Base-by-base conservation (phyloP, 352 stramenopile species). In the Hyaloperonospora brassicae region DNA sequence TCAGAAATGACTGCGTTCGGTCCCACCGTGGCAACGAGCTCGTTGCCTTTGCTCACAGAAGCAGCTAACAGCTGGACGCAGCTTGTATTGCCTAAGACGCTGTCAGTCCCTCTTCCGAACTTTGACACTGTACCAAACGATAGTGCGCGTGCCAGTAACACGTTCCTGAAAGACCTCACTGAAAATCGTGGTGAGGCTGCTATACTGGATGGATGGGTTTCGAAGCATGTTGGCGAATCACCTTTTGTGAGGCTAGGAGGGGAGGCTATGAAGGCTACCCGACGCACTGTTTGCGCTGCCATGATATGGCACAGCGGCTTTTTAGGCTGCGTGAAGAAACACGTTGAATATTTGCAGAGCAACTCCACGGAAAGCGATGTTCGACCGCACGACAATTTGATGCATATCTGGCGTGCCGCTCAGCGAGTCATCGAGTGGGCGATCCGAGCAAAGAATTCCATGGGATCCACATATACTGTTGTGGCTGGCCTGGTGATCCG, bases 261-360 rank as follows among this genome's bases (percentile, higher is more conserved):
- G 7, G 79, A 91, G 45, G 70, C 84, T 7, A 95, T 95, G 84
- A 93, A 93, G 47, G 70, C 84, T n/a, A 86, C 86, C 41, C 77
- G 85, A 30, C 68, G 85, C 48, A 91, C 80, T 0, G 78, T 93
- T 45, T 90, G 81, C 51, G 86, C 84, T 42, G 79, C 84, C 1
- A 95, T 95, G 84, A 79, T 95, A 45, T 93, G 85, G 84, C 86
- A 95, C 63, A 92, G 70, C 21, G 85, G 85, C 11, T 88, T 86
- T 47, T 59, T 87, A 44, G 66, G 42, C 24, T 73, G 61, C 39
- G 76, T 90, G 39, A 77, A 75, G 27, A 79, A 80, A 30, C 69
- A 86, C 47, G 43, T 82, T 25, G 69, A 81, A 1, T 77, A 76
- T 50, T 50, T 52, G 17, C 60, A 84, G 14, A 64, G 66, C 21